phyloP scores from a whole-genome alignment of 2,329 filamentous ascomycete species.

The Monosporascus sp. region DNA sequence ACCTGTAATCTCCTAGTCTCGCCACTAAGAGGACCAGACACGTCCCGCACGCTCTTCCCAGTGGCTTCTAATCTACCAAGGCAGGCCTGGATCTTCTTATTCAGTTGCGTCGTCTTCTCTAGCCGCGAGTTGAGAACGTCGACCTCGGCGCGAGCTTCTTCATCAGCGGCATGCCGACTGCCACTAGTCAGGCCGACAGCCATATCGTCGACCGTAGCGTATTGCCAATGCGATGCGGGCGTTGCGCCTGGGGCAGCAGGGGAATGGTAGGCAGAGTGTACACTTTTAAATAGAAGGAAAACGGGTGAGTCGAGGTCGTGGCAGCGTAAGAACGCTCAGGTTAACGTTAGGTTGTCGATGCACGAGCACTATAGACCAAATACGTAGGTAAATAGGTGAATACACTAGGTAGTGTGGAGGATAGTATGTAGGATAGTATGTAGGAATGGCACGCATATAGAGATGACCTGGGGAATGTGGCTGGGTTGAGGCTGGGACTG shows the following conservation, averaged over 20 bases:
- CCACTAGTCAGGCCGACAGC: constrained; percentile 42
- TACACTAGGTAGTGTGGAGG: neutral
- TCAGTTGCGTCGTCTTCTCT: constrained; percentile 87
- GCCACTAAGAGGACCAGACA: constrained; percentile 85
- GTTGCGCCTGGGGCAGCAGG: neutral
- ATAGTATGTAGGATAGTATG: neutral
- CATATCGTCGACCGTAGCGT: constrained; percentile 30
- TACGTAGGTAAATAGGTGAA: neutral
- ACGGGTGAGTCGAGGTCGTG: too few species aligned
- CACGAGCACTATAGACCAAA: too few species aligned
- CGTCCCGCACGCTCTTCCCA: constrained; percentile 85
- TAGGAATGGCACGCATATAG: neutral
- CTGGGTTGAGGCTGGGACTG: neutral
- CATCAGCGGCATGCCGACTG: constrained; percentile 49
- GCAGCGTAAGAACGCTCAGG: too few species aligned
- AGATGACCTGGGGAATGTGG: neutral
- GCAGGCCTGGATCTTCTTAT: constrained; percentile 91
- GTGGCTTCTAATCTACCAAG: constrained; percentile 78
- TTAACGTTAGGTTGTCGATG: too few species aligned
- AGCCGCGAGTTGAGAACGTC: constrained; percentile 68
- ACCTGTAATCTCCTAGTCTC: constrained; percentile 87
- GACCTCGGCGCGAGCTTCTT: constrained; percentile 64
- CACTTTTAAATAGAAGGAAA: neutral
- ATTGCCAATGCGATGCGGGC: neutral
- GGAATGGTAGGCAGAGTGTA: neutral